Conservation (phyloP, 2,329 filamentous ascomycete genomes). For the Aspergillus intermedius region DNA sequence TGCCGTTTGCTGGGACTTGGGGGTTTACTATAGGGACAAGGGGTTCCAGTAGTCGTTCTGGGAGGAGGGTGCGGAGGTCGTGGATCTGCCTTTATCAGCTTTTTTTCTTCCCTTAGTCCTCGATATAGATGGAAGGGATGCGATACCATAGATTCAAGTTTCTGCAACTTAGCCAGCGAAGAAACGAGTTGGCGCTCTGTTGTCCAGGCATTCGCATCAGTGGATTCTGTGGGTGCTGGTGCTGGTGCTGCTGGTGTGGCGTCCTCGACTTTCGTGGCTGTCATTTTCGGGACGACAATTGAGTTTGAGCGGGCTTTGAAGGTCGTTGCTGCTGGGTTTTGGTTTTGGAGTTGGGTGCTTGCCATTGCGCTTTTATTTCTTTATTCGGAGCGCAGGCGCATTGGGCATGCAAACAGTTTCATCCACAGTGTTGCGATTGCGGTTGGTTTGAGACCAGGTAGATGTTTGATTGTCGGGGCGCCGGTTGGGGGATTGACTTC, state of each 20-base stretch:
- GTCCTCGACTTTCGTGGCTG: not conserved
- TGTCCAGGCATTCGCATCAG: conserved; percentile 14
- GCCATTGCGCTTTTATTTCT: not conserved
- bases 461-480: too few species aligned
- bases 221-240: not conserved
- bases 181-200: conserved; percentile 35
- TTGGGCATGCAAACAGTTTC: too few species aligned
- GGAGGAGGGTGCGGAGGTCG: conserved; percentile 36
- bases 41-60: conserved; percentile 35
- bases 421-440: too few species aligned
- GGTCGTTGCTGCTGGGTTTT: not conserved
- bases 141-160: conserved; percentile 29
- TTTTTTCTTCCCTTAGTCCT: not conserved
- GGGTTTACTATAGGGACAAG: conserved; percentile 34
- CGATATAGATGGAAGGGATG: not conserved
- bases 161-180: conserved; percentile 35
- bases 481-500: too few species aligned
- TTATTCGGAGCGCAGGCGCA: too few species aligned
- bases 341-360: not conserved
- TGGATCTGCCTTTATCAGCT: conserved; percentile 28
- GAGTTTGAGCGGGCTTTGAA: not conserved
- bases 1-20: conserved; percentile 4
- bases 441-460: too few species aligned
- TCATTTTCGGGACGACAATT: conserved; percentile 15
- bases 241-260: not conserved